Evolutionary conservation across 257 asterid species (phyloP).

Genomic region (Solanum boliviense): DNA sequence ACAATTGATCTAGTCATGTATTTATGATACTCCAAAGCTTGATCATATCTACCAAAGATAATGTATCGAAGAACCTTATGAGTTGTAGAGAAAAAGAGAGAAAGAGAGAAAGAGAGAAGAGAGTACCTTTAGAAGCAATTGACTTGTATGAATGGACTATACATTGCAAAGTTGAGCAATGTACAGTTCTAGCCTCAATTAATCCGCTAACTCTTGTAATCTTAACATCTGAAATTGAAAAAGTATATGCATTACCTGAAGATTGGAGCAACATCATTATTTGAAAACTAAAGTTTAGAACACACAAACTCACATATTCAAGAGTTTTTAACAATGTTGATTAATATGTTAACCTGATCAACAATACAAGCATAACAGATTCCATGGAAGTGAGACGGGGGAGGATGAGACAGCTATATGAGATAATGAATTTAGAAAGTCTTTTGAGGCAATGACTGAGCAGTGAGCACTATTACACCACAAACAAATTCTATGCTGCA

Average conservation of each 20-base stretch:
- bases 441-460: not conserved
- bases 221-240: constrained; percentile 37
- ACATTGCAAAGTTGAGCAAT: constrained; percentile 46
- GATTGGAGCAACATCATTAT: not conserved
- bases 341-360: not conserved
- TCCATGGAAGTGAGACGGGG: not conserved
- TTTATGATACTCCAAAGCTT: not conserved
- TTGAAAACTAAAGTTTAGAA: not conserved
- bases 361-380: not conserved
- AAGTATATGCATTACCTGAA: not conserved
- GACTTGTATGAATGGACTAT: constrained; percentile 36
- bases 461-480: not conserved
- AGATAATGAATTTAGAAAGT: not conserved
- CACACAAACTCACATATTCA: not conserved
- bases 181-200: constrained; percentile 57
- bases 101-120: not conserved
- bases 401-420: not conserved
- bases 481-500: not conserved
- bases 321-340: not conserved
- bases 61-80: not conserved
- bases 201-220: constrained; percentile 42
- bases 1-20: not conserved
- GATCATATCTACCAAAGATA: not conserved
- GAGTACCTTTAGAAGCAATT: constrained; percentile 33
- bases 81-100: not conserved